Evolutionary conservation across 2,329 filamentous ascomycete species (phyloP).

Genomic region (Ceratocystis eucalypticola): DNA sequence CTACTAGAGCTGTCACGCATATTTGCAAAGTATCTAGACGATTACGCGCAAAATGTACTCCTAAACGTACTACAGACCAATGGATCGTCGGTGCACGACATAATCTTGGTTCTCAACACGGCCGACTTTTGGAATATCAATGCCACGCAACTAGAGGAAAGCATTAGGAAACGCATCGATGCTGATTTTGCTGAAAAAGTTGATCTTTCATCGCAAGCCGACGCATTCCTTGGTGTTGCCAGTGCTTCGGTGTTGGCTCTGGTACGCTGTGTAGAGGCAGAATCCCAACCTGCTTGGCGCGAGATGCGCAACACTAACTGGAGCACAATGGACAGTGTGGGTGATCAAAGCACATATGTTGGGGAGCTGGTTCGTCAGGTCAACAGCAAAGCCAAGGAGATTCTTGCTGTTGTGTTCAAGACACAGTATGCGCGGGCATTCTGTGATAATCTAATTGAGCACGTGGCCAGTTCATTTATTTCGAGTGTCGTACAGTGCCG

Average conservation of each 20-base stretch:
- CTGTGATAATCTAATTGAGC: constrained; percentile 89
- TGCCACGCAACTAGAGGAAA: constrained; percentile 85
- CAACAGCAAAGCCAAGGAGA: constrained; percentile 57
- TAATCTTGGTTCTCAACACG: constrained; percentile 81
- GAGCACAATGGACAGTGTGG: constrained; percentile 84
- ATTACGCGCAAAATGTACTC: constrained; percentile 87
- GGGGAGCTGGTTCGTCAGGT: constrained; percentile 63
- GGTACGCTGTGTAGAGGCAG: constrained; percentile 68
- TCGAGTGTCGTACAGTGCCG: constrained; percentile 75
- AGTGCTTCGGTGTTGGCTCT: constrained; percentile 73
- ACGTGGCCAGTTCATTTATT: constrained; percentile 66
- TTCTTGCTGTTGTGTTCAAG: constrained; percentile 67
- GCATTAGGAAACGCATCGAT: constrained; percentile 82
- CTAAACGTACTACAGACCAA: constrained; percentile 53
- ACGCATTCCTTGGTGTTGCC: constrained; percentile 89
- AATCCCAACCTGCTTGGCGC: constrained; percentile 77
- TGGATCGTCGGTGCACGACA: constrained; percentile 53
- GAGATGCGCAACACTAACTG: constrained; percentile 96
- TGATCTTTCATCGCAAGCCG: constrained; percentile 83
- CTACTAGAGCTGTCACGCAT: constrained; percentile 73
- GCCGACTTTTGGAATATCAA: constrained; percentile 96
- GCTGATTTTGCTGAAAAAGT: constrained; percentile 59
- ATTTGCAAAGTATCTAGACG: constrained; percentile 84
- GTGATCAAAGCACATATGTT: constrained; percentile 88
- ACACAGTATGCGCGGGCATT: constrained; percentile 90